phyloP scores from a whole-genome alignment of 2,329 filamentous ascomycete genomes.

The Beauveria bassiana region DNA sequence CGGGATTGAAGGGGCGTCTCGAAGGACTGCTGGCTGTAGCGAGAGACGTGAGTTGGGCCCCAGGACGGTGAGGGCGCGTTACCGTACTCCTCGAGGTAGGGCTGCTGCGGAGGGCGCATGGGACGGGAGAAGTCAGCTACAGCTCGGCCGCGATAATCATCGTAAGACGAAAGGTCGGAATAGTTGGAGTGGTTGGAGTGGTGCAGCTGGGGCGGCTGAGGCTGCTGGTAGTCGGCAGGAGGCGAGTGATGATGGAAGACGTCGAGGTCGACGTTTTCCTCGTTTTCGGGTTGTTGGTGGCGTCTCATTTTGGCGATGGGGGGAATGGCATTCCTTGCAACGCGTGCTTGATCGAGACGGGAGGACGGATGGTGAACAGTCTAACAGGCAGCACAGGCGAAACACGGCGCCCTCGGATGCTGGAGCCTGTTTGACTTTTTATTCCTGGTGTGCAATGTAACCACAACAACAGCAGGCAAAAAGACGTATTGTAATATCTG shows the following conservation, averaged over 20 bases:
- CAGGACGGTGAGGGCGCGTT: conserved; percentile 14
- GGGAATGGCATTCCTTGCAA: conserved; percentile 7
- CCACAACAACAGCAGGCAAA: background rate
- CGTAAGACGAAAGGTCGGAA: conserved; percentile 20
- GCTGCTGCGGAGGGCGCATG: conserved; percentile 12
- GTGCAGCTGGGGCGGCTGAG: conserved; percentile 18
- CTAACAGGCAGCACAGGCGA: conserved; percentile 2
- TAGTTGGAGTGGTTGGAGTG: conserved; percentile 19
- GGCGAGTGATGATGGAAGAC: conserved; percentile 12
- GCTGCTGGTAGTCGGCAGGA: conserved; percentile 1
- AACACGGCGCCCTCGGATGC: background rate
- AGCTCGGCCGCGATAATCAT: conserved; percentile 21
- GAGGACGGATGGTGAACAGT: background rate
- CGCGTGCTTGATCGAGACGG: conserved; percentile 6
- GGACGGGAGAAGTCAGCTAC: conserved; percentile 20
- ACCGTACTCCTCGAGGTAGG: conserved; percentile 19
- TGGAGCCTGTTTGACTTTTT: background rate
- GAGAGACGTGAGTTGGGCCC: conserved; percentile 11
- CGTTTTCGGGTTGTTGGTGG: conserved; percentile 5
- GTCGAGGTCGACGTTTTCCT: conserved; percentile 13
- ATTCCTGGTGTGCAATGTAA: background rate
- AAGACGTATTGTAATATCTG: background rate
- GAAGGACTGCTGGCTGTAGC: conserved; percentile 15
- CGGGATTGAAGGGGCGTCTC: conserved; percentile 16
- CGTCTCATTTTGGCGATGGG: conserved; percentile 11